Evolutionary conservation across 2,329 filamentous ascomycete species (phyloP), one percentile per base, ranked within the genome.

Genomic region (Capronia americana): DNA sequence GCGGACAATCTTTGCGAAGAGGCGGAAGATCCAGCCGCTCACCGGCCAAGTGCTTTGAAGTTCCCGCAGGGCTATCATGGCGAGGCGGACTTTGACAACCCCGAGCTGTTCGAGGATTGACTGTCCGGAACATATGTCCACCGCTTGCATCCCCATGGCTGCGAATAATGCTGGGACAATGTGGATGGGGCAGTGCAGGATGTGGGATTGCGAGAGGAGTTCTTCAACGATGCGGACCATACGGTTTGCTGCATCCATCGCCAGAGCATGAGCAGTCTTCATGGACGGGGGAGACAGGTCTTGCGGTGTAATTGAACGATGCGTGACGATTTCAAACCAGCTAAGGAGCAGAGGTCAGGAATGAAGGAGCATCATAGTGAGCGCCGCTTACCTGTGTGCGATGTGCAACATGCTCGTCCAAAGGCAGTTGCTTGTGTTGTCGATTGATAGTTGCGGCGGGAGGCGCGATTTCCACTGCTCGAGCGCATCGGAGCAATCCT

Each of bases 41-140:
- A 74, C 73, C 0, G 73, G 73, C 73, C 73, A 75, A 10, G 69
- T 69, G 17, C 70, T 68, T 26, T 71, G 70, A 17, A 75, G 64
- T 30, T 70, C 68, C 2, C 72, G 72, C 24, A 75, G 46, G 5
- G 72, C 73, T 14, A 75, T 60, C 66, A 75, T 70, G 14, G 72
- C 73, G 20, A 72, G 66, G n/a, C 71, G 57, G 5, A 72, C 70
- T 38, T 70, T 73, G 51, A 72, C 73, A 28, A 72, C 71, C 1
- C 71, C 73, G 1, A 75, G 62, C 61, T 75, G 68, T 32, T 68
- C 67, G 4, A 65, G 69, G 2, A 73, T 66, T 2, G 68, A 57
- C 8, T 73, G 69, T n/a, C 65, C 69, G 1, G 69, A 71, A 30
- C 72, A 73, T 24, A 75, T 74, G 38, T 71, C 69, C 32, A 75